Evolutionary conservation across 192 early-diverging fungal species (phyloP).

Genomic region (Chytriomyces sp.): DNA sequence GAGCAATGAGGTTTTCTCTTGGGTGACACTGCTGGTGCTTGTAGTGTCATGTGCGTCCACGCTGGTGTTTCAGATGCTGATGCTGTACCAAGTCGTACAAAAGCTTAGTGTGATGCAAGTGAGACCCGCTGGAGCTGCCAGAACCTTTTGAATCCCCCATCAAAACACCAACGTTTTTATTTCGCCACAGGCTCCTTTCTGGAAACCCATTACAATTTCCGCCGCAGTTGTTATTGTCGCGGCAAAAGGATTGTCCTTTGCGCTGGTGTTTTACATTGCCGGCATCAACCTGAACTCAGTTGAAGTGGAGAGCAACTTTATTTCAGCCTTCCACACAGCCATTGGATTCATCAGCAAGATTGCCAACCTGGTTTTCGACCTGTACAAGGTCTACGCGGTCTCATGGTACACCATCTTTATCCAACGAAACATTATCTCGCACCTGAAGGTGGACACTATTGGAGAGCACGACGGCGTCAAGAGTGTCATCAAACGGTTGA

Average conservation of each 20-base stretch:
- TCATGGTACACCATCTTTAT: background rate
- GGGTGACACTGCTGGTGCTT: background rate
- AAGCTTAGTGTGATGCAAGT: background rate
- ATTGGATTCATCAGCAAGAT: slow-evolving; percentile 6
- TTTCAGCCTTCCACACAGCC: background rate
- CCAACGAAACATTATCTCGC: background rate
- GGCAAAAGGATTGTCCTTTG: slow-evolving; percentile 2
- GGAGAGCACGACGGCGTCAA: background rate
- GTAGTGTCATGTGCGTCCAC: slow-evolving; percentile 12
- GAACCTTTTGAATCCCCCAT: no score
- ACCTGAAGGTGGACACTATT: background rate
- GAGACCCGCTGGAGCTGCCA: no score
- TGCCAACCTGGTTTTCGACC: background rate
- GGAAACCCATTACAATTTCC: background rate
- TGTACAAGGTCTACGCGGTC: slow-evolving; percentile 7
- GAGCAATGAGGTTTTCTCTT: background rate
- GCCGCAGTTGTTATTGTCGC: background rate
- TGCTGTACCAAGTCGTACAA: slow-evolving; percentile 9
- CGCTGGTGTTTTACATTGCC: slow-evolving; percentile 11
- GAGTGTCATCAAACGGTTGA: background rate
- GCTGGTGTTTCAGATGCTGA: background rate
- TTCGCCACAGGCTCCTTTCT: background rate
- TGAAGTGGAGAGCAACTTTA: background rate
- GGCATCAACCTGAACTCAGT: background rate
- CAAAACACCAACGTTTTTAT: no score